phyloP scores from a whole-genome alignment of 352 stramenopile genomes.

The Pythium aquatile region DNA sequence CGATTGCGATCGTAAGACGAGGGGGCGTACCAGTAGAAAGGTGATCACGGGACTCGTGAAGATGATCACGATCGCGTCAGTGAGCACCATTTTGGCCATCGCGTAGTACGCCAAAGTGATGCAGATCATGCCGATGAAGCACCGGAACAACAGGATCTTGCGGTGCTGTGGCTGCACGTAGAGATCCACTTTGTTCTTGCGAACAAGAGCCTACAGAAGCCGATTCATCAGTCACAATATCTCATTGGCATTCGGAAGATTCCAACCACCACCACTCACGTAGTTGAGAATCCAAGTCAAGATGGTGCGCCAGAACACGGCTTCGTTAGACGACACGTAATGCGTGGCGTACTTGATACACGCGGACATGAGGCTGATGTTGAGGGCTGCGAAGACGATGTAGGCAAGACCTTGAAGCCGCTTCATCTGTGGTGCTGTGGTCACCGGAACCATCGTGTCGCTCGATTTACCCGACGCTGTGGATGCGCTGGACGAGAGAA shows the following conservation, averaged over 20 bases:
- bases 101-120: conserved; percentile 60
- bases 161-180: conserved; percentile 35
- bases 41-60: conserved; percentile 63
- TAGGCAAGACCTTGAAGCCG: conserved; percentile 37
- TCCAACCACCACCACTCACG: conserved; percentile 21
- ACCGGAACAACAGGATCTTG: conserved; percentile 46
- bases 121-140: conserved; percentile 48
- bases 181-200: conserved; percentile 38
- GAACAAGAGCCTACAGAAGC: conserved; percentile 33
- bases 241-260: neutral
- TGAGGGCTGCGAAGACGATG: conserved; percentile 51
- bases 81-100: conserved; percentile 70
- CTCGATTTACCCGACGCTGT: neutral
- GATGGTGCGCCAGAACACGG: conserved; percentile 55
- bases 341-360: conserved; percentile 64
- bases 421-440: conserved; percentile 18
- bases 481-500: neutral
- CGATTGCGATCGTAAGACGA: neutral
- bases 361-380: conserved; percentile 63
- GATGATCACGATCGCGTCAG: conserved; percentile 64
- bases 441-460: conserved; percentile 23
- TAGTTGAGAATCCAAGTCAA: conserved; percentile 54
- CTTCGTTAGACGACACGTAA: conserved; percentile 54
- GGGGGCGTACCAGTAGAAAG: conserved; percentile 44
- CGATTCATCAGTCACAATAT: neutral